Conservation (phyloP, 768 basidiomycete genomes). For the Calocybe gangraenosa region DNA sequence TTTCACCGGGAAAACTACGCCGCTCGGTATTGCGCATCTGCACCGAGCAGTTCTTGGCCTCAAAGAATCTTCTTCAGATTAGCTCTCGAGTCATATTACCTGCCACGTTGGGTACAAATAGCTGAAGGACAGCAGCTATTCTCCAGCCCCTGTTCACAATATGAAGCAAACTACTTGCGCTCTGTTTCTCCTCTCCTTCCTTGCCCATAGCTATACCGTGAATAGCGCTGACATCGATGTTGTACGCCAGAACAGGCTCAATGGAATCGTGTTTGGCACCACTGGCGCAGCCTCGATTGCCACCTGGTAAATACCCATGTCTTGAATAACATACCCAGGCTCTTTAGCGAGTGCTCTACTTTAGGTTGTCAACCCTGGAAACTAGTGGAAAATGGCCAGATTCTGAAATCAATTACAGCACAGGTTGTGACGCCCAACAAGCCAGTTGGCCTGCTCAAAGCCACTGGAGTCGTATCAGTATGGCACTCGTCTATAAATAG, state of each 20-base stretch:
- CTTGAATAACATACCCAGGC: neutral
- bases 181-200: neutral
- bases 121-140: neutral
- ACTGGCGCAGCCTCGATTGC: conserved; percentile 37
- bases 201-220: neutral
- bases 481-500: conserved; percentile 12
- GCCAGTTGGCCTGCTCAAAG: conserved; percentile 68
- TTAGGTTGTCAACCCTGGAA: conserved; percentile 45
- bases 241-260: conserved; percentile 31
- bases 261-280: conserved; percentile 35
- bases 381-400: conserved; percentile 53
- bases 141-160: neutral
- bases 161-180: conserved; percentile 9
- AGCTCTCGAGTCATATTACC: neutral
- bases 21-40: neutral
- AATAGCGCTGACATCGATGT: conserved; percentile 21
- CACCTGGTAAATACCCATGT: conserved; percentile 29
- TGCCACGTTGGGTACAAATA: conserved; percentile 9
- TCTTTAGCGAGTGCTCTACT: neutral
- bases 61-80: neutral
- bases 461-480: conserved; percentile 55
- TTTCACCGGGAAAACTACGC: neutral
- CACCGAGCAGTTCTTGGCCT: neutral
- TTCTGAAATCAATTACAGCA: conserved; percentile 52
- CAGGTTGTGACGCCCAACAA: conserved; percentile 56